Base-by-base conservation (phyloP, 768 basidiomycete genomes). In the Amanita rubescens region DNA sequence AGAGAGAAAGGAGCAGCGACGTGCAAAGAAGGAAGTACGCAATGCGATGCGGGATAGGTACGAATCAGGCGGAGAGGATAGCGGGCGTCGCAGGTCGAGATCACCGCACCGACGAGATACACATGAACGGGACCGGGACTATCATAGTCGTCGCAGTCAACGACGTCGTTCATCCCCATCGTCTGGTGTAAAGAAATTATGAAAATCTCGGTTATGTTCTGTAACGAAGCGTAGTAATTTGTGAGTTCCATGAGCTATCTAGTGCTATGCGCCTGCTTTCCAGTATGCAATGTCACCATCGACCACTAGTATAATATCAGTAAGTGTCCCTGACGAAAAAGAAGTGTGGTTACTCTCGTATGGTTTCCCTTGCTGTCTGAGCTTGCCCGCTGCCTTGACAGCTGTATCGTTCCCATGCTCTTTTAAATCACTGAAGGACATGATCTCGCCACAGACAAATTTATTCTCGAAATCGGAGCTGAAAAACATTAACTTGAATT, bases 391-490 rank as follows among this genome's bases (percentile, higher is more conserved):
- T 20, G 94, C 91, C 71, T 98, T 98, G 63, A 96, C 94, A 15
- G 88, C 83, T 6, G 80, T 58, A 74, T 99, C 96, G 57, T 87
- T 87, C 10, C 94, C 94, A 60, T 94, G 75, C 68, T 96, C 93
- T 63, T 86, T 86, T 56, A 99, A 74, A 69, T 97, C 96, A 0
- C 84, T 82, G 62, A 84, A 96, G 1, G 82, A 64, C 93, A 97
- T 95, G 66, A 98, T 95, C 71, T 97, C 95, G 68, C 93, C 94
- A 58, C 93, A 96, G 20, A 97, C 88, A 61, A 96, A 96, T 71
- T 96, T 94, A 70, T 95, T 90, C 74, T 97, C 93, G 65, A 98
- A 97, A 71, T 97, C 94, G 49, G 91, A 86, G 76, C 89, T 91
- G 15, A 34, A 7, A 20, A 46, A 48, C 41, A 37, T 38, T 51